Evolutionary conservation across 257 asterid species (phyloP).

Genomic region (Salvia rosmarinus): DNA sequence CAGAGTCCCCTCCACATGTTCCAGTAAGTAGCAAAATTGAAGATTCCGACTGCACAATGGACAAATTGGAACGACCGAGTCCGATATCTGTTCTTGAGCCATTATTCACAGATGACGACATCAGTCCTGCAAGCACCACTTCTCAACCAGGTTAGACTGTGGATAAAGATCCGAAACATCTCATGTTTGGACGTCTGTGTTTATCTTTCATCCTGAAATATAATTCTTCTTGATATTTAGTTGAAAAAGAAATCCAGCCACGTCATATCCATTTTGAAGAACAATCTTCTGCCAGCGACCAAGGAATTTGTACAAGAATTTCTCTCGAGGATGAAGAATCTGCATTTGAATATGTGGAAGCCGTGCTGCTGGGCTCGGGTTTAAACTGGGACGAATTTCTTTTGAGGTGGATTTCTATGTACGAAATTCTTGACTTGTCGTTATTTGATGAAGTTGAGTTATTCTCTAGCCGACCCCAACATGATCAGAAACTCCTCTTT

Average conservation of each 20-base stretch:
- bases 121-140: conserved; percentile 76
- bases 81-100: conserved; percentile 95
- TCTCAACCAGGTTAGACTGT: conserved; percentile 61
- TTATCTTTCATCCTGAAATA: conserved; percentile 29
- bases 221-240: conserved; percentile 44
- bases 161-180: conserved; percentile 9
- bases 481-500: conserved; percentile 84
- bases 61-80: conserved; percentile 75
- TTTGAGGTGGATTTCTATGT: conserved; percentile 68
- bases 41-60: conserved; percentile 46
- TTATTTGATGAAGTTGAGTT: conserved; percentile 89
- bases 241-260: conserved; percentile 66
- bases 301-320: conserved; percentile 54
- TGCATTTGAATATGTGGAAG: conserved; percentile 98
- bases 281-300: conserved; percentile 50
- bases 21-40: conserved; percentile 45
- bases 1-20: conserved; percentile 48
- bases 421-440: conserved; percentile 69
- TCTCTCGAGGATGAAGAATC: conserved; percentile 84
- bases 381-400: conserved; percentile 90
- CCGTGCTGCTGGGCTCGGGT: conserved; percentile 93
- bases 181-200: conserved; percentile 2
- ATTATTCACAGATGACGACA: conserved; percentile 67
- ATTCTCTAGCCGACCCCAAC: conserved; percentile 68
- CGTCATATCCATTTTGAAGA: conserved; percentile 74